These are phyloP conservation scores for Lachnellula suecica DNA, from an alignment of 2,329 filamentous ascomycete species.

Conservation along the genomic window DNA sequence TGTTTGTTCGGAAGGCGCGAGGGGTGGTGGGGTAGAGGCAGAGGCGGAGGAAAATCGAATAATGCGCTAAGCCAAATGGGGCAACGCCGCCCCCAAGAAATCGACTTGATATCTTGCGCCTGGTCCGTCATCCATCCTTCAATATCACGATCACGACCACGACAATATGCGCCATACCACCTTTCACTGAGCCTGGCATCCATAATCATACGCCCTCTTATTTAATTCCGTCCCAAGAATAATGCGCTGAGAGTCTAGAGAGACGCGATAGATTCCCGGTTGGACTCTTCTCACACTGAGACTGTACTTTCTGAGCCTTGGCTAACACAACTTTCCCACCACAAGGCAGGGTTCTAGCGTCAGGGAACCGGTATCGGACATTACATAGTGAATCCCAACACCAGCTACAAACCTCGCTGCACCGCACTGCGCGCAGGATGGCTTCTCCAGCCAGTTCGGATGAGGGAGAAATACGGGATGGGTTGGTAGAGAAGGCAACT, in stretches of 20 bases:
- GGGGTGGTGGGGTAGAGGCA: too few species aligned
- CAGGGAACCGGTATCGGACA: conserved; percentile 21
- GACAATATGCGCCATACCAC: background rate
- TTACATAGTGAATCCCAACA: too few species aligned
- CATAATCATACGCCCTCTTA: background rate
- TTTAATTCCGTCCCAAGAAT: conserved; percentile 2
- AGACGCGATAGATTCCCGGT: conserved; percentile 37
- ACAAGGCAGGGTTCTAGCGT: conserved; percentile 35
- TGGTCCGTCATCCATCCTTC: background rate
- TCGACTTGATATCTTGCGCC: background rate
- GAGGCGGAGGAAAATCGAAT: too few species aligned
- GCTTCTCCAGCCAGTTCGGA: conserved; percentile 65
- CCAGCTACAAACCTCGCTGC: conserved; percentile 4
- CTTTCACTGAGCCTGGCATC: background rate
- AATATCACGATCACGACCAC: background rate
- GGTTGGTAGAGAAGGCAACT: conserved; percentile 83
- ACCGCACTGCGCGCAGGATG: conserved; percentile 36
- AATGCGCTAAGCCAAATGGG: background rate
- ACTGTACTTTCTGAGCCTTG: conserved; percentile 32
- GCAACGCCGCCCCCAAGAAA: background rate
- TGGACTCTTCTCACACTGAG: conserved; percentile 38
- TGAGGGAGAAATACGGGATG: conserved; percentile 84
- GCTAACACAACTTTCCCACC: conserved; percentile 35
- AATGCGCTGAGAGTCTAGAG: conserved; percentile 32
- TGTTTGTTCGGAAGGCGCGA: too few species aligned